Evolutionary conservation across 306 rosid species (phyloP), one percentile per base, ranked within the genome.

Genomic region (Ochetophila trinervis): DNA sequence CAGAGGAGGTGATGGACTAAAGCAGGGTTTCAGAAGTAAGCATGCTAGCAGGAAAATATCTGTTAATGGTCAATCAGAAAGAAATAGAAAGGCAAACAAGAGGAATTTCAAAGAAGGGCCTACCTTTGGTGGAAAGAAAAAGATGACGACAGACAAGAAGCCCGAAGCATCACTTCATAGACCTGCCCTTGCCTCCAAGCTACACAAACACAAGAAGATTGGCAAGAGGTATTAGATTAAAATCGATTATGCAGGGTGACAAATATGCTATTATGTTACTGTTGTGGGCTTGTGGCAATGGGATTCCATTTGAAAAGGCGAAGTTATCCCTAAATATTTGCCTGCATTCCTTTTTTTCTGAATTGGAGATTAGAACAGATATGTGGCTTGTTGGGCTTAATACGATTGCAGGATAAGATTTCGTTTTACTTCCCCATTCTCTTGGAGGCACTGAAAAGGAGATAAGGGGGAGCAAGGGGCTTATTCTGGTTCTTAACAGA

Each of bases 71-170:
- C 62, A 11, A 22, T 57, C 77, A 55, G 85, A 71, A 60, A 81
- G 67, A 57, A 48, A 59, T 63, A 66, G 37, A 18, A 64, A 14
- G 47, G 42, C 54, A 35, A 67, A 62, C 48, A 79, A 70, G 60
- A 73, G n/a, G 56, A 69, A 65, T 30, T 59, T 67, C 47, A 56
- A 61, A 60, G 73, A 53, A 61, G 79, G 71, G 47, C 69, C 67
- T 56, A 34, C 40, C n/a, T 63, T 69, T 6, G 58, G 57, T 57
- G 71, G 60, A 60, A 80, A 80, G 78, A 65, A 76, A 77, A 87
- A 76, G 48, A 55, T 20, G 50, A 59, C 7, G 8, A 50, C 49
- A 40, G 69, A 42, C 37, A 48, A 0, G 8, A 53, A 77, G 44
- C 69, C 53, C 56, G 79, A 64, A 69, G 57, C 66, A 60, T 76